These are phyloP conservation scores for Triticum timopheevii DNA, from an alignment of 176 grass and related monocot species.

Conservation along the genomic window DNA sequence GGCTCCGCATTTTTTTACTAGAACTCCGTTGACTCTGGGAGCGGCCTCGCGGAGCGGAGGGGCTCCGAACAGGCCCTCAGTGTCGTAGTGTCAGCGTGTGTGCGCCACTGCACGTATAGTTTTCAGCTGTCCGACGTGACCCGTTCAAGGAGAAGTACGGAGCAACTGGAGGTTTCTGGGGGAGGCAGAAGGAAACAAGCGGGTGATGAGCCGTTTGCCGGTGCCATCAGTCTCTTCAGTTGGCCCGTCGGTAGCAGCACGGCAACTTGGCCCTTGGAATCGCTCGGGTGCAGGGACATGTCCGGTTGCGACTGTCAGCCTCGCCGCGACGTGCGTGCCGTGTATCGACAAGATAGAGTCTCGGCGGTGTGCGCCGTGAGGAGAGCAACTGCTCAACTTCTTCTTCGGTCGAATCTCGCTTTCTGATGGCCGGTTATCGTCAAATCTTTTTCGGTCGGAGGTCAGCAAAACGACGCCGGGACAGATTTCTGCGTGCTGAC, in stretches of 20 bases:
- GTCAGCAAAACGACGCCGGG: too few relatives aligned
- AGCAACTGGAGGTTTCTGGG: background rate
- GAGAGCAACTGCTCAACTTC: constrained; percentile 32
- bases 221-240: background rate
- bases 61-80: too few relatives aligned
- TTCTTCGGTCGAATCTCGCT: constrained; percentile 1
- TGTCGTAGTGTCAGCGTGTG: background rate
- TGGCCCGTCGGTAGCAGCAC: constrained; percentile 1
- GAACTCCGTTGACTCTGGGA: too few relatives aligned
- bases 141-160: background rate
- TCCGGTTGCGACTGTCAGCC: background rate
- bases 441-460: too few relatives aligned
- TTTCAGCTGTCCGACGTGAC: background rate
- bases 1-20: too few relatives aligned
- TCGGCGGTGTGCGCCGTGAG: background rate
- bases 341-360: background rate
- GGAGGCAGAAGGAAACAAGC: constrained; percentile 1
- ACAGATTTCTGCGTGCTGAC: too few relatives aligned
- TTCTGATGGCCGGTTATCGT: too few relatives aligned
- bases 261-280: background rate
- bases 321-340: background rate
- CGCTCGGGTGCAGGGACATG: background rate
- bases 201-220: constrained; percentile 6
- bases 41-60: too few relatives aligned
- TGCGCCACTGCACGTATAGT: background rate